Evolutionary conservation across 768 basidiomycete species (phyloP).

Genomic region (Amanita inopinata): DNA sequence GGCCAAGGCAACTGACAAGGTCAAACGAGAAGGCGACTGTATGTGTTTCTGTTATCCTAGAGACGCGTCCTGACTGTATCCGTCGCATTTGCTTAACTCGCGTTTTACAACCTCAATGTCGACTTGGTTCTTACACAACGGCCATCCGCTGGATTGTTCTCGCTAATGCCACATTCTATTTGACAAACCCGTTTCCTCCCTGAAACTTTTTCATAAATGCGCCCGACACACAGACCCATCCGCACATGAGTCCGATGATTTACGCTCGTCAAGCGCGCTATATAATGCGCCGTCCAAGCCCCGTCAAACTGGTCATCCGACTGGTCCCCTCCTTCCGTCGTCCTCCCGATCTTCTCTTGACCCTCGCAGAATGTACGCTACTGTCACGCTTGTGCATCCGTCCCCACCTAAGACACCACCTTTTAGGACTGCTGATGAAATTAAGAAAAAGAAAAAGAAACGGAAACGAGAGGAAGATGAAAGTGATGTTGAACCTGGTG

Average conservation of each 20-base stretch:
- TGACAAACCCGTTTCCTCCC: background rate
- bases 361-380: conserved; percentile 50
- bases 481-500: conserved; percentile 62
- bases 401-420: conserved; percentile 8
- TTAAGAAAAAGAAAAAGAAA: conserved; percentile 79
- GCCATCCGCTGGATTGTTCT: background rate
- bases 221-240: conserved; percentile 37
- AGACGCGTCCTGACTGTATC: conserved; percentile 7
- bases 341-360: conserved; percentile 47
- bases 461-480: conserved; percentile 69
- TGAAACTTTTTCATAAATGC: no score
- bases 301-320: conserved; percentile 37
- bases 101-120: no score
- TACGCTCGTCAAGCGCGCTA: conserved; percentile 25
- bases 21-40: conserved; percentile 71
- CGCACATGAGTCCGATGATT: conserved; percentile 40
- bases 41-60: conserved; percentile 26
- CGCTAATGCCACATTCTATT: background rate
- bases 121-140: background rate
- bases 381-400: conserved; percentile 1
- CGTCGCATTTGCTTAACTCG: background rate
- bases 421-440: conserved; percentile 32
- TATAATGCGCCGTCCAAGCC: conserved; percentile 28
- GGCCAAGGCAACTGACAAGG: conserved; percentile 57
- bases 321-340: conserved; percentile 35